Conservation (phyloP, 495 filamentous ascomycete species). For the Penicillium pulvis region DNA sequence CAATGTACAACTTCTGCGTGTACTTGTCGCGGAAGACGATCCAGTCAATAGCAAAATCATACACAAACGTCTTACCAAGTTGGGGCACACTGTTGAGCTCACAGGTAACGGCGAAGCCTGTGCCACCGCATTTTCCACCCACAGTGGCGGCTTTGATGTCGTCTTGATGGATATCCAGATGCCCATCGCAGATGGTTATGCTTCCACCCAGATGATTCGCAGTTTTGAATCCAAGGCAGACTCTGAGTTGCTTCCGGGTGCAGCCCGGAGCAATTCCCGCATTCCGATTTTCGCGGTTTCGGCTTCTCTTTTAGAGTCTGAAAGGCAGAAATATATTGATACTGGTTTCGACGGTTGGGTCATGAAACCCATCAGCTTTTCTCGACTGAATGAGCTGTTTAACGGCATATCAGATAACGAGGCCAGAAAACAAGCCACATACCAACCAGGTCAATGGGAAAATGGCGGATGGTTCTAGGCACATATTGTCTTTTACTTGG, state of each 20-base stretch:
- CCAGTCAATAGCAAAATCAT: constrained; percentile 90
- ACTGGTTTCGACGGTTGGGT: constrained; percentile 93
- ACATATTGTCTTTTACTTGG: background rate
- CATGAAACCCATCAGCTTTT: constrained; percentile 74
- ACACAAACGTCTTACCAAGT: constrained; percentile 78
- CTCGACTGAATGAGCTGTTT: constrained; percentile 60
- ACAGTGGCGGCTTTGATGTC: constrained; percentile 68
- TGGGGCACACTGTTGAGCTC: constrained; percentile 70
- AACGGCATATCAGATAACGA: constrained; percentile 54
- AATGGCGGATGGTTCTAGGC: constrained; percentile 65
- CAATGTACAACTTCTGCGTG: constrained; percentile 45
- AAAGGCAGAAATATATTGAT: constrained; percentile 70
- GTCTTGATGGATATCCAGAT: constrained; percentile 99
- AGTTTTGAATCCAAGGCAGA: constrained; percentile 63
- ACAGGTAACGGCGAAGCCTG: constrained; percentile 90
- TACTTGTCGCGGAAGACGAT: constrained; percentile 90
- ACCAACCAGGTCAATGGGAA: constrained; percentile 68
- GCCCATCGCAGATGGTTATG: constrained; percentile 89
- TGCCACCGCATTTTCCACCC: constrained; percentile 64
- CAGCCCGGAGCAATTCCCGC: constrained; percentile 52
- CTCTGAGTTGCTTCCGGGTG: constrained; percentile 42
- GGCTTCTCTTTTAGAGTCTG: constrained; percentile 75
- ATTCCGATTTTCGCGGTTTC: constrained; percentile 91
- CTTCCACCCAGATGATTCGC: constrained; percentile 82
- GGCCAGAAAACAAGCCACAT: constrained; percentile 51